Evolutionary conservation across 148 eudicot genomes (phyloP).

Genomic region (Persicaria maculosa): DNA sequence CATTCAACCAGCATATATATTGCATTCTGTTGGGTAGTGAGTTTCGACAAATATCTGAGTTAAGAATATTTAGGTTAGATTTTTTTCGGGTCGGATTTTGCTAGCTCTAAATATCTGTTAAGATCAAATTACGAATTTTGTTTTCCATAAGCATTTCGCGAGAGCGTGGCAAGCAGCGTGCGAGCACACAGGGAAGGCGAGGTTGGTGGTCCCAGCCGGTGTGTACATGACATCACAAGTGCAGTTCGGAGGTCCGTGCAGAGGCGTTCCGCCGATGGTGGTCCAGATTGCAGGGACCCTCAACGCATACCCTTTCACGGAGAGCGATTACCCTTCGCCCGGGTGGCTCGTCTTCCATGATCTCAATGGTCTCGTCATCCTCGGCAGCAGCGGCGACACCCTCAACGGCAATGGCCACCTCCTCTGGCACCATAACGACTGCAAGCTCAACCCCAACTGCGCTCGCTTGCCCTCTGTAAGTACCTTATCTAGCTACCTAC

Average conservation of each 20-base stretch:
- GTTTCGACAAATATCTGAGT: too few relatives aligned
- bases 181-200: constrained; percentile 19
- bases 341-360: constrained; percentile 29
- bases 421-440: constrained; percentile 35
- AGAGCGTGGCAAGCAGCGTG: constrained; percentile 42
- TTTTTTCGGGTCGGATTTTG: too few relatives aligned
- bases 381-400: constrained; percentile 27
- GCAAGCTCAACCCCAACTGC: constrained; percentile 25
- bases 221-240: constrained; percentile 23
- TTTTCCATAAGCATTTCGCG: constrained; percentile 21
- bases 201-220: constrained; percentile 29
- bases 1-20: too few relatives aligned
- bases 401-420: constrained; percentile 28
- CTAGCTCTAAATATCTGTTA: too few relatives aligned
- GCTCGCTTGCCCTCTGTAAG: constrained; percentile 37
- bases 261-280: constrained; percentile 20
- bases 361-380: constrained; percentile 22
- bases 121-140: neutral
- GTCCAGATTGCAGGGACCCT: constrained; percentile 27
- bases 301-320: constrained; percentile 23
- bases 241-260: constrained; percentile 38
- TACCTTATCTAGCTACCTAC: neutral
- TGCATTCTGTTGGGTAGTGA: too few relatives aligned
- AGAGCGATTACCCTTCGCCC: neutral
- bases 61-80: too few relatives aligned